A percentile compares a stretch with the other conserved stretches of the same genome.
These are phyloP conservation scores for Clonostachys solani DNA, from an alignment of 2,329 filamentous ascomycete species.

Conservation along the genomic window DNA sequence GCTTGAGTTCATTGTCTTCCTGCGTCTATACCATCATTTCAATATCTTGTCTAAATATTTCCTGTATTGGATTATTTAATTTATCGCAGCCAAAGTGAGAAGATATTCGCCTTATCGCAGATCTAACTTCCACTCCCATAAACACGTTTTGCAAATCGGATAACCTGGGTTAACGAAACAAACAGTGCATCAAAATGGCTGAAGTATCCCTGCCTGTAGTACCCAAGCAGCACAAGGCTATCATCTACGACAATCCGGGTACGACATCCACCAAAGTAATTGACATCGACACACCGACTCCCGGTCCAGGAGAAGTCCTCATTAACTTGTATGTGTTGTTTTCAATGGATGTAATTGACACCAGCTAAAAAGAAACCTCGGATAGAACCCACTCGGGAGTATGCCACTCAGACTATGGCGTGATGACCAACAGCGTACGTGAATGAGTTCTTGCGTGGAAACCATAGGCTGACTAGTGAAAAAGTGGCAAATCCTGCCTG, in stretches of 20 bases:
- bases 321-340: constrained; percentile 10
- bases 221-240: not conserved
- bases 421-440: constrained; percentile 1
- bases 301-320: constrained; percentile 12
- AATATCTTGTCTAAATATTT: too few species aligned
- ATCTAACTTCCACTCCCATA: too few species aligned
- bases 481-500: not conserved
- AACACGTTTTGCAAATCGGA: too few species aligned
- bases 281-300: constrained; percentile 11
- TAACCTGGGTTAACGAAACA: too few species aligned
- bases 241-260: constrained; percentile 2
- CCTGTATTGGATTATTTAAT: too few species aligned
- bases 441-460: not conserved
- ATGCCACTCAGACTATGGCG: constrained; percentile 2
- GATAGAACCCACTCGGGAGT: constrained; percentile 2
- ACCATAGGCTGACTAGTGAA: too few species aligned
- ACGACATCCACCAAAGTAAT: constrained; percentile 5
- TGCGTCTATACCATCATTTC: too few species aligned
- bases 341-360: not conserved
- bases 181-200: too few species aligned
- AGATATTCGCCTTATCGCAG: too few species aligned
- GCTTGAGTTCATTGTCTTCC: too few species aligned
- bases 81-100: too few species aligned
- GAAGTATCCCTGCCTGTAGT: not conserved
- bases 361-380: not conserved